Evolutionary conservation across 306 rosid species (phyloP), one percentile per base, ranked within the genome.

Genomic region (Citrullus mucosospermus): DNA sequence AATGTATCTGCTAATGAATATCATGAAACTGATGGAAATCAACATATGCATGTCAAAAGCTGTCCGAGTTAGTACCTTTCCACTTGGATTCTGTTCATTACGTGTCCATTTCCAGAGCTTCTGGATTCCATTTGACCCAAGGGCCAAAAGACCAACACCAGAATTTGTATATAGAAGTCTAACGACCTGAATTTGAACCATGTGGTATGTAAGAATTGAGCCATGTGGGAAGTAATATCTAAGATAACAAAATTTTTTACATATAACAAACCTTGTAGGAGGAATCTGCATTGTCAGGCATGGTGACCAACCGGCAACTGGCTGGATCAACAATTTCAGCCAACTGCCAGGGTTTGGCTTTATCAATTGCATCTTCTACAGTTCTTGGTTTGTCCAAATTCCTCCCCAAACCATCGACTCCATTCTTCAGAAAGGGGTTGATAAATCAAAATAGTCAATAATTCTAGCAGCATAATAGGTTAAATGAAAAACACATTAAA

Each of bases 81-180:
- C 91, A 80, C 68, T 81, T 55, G 84, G 93, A 83, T 89, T 88
- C 73, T 87, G 96, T 70, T 89, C 97, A 78, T 78, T 85, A 75
- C 96, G 97, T 8, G 80, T 7, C 98, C 98, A 93, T 83, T 87
- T 93, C 98, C 98, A 93, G 58, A 93, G 86, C 86, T 88, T 88
- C 84, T 93, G 98, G 58, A 87, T 84, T 65, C 98, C 98, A 78
- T 90, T 89, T 75, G 97, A 88, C 62, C 93, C 96, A 75, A 93
- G 96, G 76, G 98, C 98, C 88, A 93, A 87, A 81, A 93, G 81
- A 69, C 96, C 97, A 69, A 84, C 85, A 66, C 96, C 98, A 72
- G 89, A 83, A 81, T 90, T 90, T 2, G 97, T 88, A 79, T 93
- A 93, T 16, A 93, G 79, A 71, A 93, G 97, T 71, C 93, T 89